These are phyloP conservation scores for Boletellus sp. DNA, from an alignment of 1,284 basidiomycete genomes.

Conservation along the genomic window DNA sequence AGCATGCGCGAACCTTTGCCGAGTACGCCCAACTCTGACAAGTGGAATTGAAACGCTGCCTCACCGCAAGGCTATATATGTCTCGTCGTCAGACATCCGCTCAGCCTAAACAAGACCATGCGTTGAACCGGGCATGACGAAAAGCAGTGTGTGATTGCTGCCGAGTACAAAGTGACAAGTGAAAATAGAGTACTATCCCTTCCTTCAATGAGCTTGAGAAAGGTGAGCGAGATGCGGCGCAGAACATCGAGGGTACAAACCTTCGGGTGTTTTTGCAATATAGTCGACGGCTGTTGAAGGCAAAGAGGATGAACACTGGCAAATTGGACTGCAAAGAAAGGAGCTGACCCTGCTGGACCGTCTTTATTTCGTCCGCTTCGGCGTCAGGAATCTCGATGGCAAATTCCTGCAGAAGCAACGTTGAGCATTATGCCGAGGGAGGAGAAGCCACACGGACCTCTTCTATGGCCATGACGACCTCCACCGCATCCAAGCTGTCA, in stretches of 20 bases:
- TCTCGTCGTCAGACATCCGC: not conserved
- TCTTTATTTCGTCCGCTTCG: conserved; percentile 97
- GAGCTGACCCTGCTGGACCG: conserved; percentile 83
- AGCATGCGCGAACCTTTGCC: conserved; percentile 53
- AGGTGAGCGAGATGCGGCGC: conserved; percentile 6
- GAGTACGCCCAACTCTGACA: conserved; percentile 54
- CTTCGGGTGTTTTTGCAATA: conserved; percentile 92
- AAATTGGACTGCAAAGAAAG: conserved; percentile 4
- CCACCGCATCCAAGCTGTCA: conserved; percentile 96
- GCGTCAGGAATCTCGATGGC: conserved; percentile 93
- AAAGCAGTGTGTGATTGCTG: conserved; percentile 14
- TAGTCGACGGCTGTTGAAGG: conserved; percentile 84
- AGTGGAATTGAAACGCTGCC: conserved; percentile 22
- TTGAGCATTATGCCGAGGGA: not conserved
- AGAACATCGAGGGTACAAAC: conserved; percentile 37
- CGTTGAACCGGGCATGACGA: not conserved
- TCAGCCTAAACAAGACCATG: not conserved
- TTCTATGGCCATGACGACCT: conserved; percentile 99
- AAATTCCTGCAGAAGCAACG: conserved; percentile 59
- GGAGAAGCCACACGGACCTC: conserved; percentile 58
- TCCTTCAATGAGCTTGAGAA: conserved; percentile 26
- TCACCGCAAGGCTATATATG: too few species aligned
- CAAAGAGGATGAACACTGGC: conserved; percentile 11
- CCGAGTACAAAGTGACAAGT: conserved; percentile 22
- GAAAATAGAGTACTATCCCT: conserved; percentile 7